phyloP scores from a whole-genome alignment of 2,329 filamentous ascomycete genomes.

The Zelopaecilomyces penicillatus region DNA sequence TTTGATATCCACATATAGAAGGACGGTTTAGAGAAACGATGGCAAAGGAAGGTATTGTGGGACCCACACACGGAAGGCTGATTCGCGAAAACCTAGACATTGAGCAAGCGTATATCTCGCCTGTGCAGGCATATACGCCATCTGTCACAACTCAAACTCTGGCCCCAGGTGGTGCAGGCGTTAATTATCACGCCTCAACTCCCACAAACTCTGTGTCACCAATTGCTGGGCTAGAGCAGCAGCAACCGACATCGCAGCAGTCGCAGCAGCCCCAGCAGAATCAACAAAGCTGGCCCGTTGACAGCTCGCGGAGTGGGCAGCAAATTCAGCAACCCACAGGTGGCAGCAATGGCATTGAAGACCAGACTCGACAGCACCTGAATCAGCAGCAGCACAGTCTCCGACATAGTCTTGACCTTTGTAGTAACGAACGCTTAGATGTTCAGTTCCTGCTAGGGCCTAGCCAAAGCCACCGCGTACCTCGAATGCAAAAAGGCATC shows the following conservation, averaged over 20 bases:
- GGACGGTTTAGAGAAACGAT: too few relatives aligned
- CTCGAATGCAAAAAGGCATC: slow-evolving; percentile 41
- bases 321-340: background rate
- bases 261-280: background rate
- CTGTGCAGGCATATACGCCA: slow-evolving; percentile 19
- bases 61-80: slow-evolving; percentile 4
- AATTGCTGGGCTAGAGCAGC: slow-evolving; percentile 11
- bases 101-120: slow-evolving; percentile 25
- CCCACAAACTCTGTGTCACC: slow-evolving; percentile 5
- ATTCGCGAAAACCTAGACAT: slow-evolving; percentile 9
- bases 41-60: too few relatives aligned
- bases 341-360: background rate
- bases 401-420: slow-evolving; percentile 50
- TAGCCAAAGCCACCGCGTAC: slow-evolving; percentile 39
- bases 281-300: slow-evolving; percentile 1
- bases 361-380: slow-evolving; percentile 16
- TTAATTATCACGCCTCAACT: slow-evolving; percentile 10
- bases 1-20: too few relatives aligned
- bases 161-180: background rate
- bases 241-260: slow-evolving; percentile 1
- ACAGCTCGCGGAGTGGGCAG: background rate
- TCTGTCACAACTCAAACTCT: slow-evolving; percentile 13
- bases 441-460: slow-evolving; percentile 65
- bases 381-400: slow-evolving; percentile 42
- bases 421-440: slow-evolving; percentile 54